These are phyloP conservation scores for Talaromyces wortmannii DNA, from an alignment of 495 filamentous ascomycete species.

Conservation along the genomic window DNA sequence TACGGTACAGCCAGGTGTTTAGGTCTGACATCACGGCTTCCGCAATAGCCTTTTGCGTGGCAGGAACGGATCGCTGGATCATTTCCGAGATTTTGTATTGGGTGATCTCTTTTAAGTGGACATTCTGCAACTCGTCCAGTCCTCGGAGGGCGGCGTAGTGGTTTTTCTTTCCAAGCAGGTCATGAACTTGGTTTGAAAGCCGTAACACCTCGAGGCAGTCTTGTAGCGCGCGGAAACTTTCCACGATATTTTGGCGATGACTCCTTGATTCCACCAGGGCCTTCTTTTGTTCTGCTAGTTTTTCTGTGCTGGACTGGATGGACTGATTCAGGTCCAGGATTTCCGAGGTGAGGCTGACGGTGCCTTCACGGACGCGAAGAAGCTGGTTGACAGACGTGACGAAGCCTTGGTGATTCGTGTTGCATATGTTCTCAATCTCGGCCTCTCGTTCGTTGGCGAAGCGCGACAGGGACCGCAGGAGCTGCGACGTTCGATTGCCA, in stretches of 20 bases:
- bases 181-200: constrained; percentile 90
- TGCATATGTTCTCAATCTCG: constrained; percentile 92
- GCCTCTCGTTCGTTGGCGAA: constrained; percentile 81
- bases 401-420: constrained; percentile 95
- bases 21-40: constrained; percentile 96
- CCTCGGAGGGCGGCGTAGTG: constrained; percentile 93
- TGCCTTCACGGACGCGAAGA: constrained; percentile 82
- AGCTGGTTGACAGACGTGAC: constrained; percentile 88
- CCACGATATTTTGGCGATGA: constrained; percentile 93
- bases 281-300: constrained; percentile 90
- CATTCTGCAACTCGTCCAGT: constrained; percentile 91
- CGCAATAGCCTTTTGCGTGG: constrained; percentile 86
- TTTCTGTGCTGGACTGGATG: constrained; percentile 93
- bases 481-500: constrained; percentile 63
- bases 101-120: constrained; percentile 85
- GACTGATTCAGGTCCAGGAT: constrained; percentile 89
- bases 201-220: constrained; percentile 89
- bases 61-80: constrained; percentile 90
- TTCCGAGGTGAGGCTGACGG: constrained; percentile 79
- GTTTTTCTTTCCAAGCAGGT: constrained; percentile 81
- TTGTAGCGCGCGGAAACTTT: constrained; percentile 80
- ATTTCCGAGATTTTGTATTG: constrained; percentile 94
- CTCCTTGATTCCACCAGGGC: constrained; percentile 82
- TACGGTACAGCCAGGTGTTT: constrained; percentile 95
- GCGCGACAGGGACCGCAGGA: constrained; percentile 69